Base-by-base conservation (phyloP, 2,329 filamentous ascomycete species). In the Diplodia corticola region DNA sequence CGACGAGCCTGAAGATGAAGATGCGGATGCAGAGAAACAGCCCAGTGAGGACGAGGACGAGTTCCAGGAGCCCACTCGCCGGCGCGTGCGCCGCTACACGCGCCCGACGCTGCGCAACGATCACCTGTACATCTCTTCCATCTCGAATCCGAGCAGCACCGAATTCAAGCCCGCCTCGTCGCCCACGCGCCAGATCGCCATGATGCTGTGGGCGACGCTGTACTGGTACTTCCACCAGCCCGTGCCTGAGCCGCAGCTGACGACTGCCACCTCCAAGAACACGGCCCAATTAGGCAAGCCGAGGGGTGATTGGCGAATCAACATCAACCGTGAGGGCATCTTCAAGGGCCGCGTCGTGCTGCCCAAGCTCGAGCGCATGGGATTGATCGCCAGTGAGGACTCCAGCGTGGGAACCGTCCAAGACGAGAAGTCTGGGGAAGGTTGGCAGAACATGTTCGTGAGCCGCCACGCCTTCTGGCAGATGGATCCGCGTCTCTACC, bases 181-280 rank as follows among this genome's bases (percentile, higher is more conserved):
- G 68, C 92, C 92, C 0, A 95, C 92, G 0, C 85, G 93, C 51
- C 91, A 96, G 79, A 91, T 97, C 68, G 94, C 94, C 70, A 93
- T 97, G 91, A 96, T 97, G 90, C 84, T 98, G 6, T 98, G 92
- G 91, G 88, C 93, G 37, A 93, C 92, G 1, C 82, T 98, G 49
- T 97, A 92, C 82, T 98, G 94, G 94, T 98, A 98, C 81, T 98
- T 97, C 72, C 93, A 97, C 79, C 92, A 96, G 77, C 85, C 88
- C 0, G 85, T 89, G 71, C 94, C 94, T 0, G 82, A 85, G 24
- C 83, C 85, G 0, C 84, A 86, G 59, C 74, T 95, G 37, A 83
- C 83, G 20, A 91, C 86, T 6, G 81, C 86, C 5, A 82, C 85
- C 0, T 91, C 89, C 1, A 85, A 84, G 69, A 76, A 83, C 66